Percentiles rank a stretch among this genome's conserved stretches.
These are phyloP conservation scores for Trichoderma polysporum DNA, from an alignment of 2,329 filamentous ascomycete genomes.

Conservation along the genomic window DNA sequence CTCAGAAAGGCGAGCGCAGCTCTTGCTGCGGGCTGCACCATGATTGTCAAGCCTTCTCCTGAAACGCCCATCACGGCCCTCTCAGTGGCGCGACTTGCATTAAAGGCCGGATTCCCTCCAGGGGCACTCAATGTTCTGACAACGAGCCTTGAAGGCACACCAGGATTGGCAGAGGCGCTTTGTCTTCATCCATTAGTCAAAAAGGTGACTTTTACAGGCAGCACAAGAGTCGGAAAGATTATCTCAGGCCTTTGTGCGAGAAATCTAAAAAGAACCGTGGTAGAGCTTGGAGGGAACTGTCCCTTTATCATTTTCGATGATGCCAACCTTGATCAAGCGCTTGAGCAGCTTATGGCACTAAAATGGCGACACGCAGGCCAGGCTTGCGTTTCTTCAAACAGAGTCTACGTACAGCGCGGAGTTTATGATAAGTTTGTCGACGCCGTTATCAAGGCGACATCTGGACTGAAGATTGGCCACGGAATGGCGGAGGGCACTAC, in stretches of 20 bases:
- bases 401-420: slow-evolving; percentile 58
- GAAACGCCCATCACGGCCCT: slow-evolving; percentile 74
- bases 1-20: slow-evolving; percentile 51
- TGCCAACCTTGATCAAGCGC: slow-evolving; percentile 65
- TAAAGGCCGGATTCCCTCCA: slow-evolving; percentile 71
- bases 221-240: slow-evolving; percentile 66
- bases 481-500: slow-evolving; percentile 46
- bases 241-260: slow-evolving; percentile 60
- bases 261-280: slow-evolving; percentile 64
- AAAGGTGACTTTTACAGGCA: slow-evolving; percentile 78
- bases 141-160: slow-evolving; percentile 46
- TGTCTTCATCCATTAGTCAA: slow-evolving; percentile 46
- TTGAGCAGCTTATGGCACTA: slow-evolving; percentile 58
- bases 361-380: slow-evolving; percentile 74
- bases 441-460: slow-evolving; percentile 52
- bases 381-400: slow-evolving; percentile 66
- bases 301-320: slow-evolving; percentile 66
- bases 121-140: slow-evolving; percentile 62
- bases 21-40: slow-evolving; percentile 72
- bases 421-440: slow-evolving; percentile 62
- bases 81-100: slow-evolving; percentile 65
- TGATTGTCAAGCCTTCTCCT: slow-evolving; percentile 71
- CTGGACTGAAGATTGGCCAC: slow-evolving; percentile 60
- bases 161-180: slow-evolving; percentile 45
- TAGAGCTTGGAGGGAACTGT: slow-evolving; percentile 72